Evolutionary conservation across 2,329 filamentous ascomycete genomes (phyloP).

Genomic region (Didymella glomerata): DNA sequence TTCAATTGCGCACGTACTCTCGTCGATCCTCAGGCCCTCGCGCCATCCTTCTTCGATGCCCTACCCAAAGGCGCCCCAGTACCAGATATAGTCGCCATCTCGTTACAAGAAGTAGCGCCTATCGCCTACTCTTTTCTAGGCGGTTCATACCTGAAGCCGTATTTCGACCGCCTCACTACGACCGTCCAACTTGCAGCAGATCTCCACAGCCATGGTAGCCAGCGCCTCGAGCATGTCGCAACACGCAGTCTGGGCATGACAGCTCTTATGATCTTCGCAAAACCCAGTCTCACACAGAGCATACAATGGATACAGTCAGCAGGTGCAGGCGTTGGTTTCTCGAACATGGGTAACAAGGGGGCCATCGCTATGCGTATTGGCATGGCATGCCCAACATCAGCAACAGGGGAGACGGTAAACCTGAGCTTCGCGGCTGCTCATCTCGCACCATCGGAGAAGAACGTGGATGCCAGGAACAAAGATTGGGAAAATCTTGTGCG

Average conservation of each 20-base stretch:
- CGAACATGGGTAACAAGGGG: slow-evolving; percentile 95
- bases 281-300: slow-evolving; percentile 63
- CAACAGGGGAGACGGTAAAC: slow-evolving; percentile 61
- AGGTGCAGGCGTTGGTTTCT: slow-evolving; percentile 82
- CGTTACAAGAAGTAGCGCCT: slow-evolving; percentile 88
- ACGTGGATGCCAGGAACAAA: slow-evolving; percentile 75
- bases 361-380: slow-evolving; percentile 80
- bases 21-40: slow-evolving; percentile 75
- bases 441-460: slow-evolving; percentile 86
- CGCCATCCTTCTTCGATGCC: slow-evolving; percentile 66
- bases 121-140: slow-evolving; percentile 86
- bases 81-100: slow-evolving; percentile 72
- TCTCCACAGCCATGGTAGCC: slow-evolving; percentile 50
- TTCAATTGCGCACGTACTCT: slow-evolving; percentile 85
- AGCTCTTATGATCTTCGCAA: slow-evolving; percentile 83
- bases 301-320: slow-evolving; percentile 76
- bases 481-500: slow-evolving; percentile 90
- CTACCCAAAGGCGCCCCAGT: slow-evolving; percentile 59
- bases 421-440: slow-evolving; percentile 90
- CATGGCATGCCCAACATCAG: slow-evolving; percentile 55
- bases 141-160: slow-evolving; percentile 77
- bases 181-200: slow-evolving; percentile 75
- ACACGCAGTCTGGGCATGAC: slow-evolving; percentile 87
- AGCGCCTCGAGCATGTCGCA: slow-evolving; percentile 73
- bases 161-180: slow-evolving; percentile 74